These are phyloP conservation scores for Tuber umbilicatum DNA, from an alignment of 495 filamentous ascomycete genomes.

Conservation along the genomic window DNA sequence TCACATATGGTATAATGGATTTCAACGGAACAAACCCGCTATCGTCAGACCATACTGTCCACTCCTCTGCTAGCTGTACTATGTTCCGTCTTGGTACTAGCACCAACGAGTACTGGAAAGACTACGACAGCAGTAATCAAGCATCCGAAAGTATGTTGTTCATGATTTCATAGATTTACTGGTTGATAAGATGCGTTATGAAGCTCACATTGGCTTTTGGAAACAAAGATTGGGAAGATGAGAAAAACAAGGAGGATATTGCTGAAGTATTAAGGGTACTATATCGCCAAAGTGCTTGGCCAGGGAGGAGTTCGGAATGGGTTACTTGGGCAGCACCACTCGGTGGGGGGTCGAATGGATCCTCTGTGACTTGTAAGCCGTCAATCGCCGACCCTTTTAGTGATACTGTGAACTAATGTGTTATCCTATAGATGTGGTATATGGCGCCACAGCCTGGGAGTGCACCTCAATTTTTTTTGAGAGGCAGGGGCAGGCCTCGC, in stretches of 20 bases:
- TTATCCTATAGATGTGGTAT: not conserved
- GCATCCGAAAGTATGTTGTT: not conserved
- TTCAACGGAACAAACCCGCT: not conserved
- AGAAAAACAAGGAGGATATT: not conserved
- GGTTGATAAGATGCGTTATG: not conserved
- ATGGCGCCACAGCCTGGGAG: not conserved
- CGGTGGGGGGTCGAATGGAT: not conserved
- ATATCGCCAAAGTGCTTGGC: not conserved
- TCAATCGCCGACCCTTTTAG: not conserved
- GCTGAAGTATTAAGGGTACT: not conserved
- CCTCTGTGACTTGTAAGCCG: not conserved
- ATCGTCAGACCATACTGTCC: not conserved
- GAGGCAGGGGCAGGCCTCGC: not conserved
- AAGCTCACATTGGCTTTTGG: not conserved
- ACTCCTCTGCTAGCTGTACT: not conserved
- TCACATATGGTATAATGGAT: not conserved
- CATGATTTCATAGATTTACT: not conserved
- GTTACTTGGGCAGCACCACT: not conserved
- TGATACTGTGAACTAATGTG: not conserved
- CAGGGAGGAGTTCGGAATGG: not conserved
- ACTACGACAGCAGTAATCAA: not conserved
- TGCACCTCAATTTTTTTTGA: not conserved
- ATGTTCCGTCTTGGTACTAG: not conserved
- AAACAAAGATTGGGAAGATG: not conserved
- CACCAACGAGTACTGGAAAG: not conserved